These are phyloP conservation scores for Heterobasidion annosum DNA, from an alignment of 1,284 basidiomycete species.

Conservation along the genomic window DNA sequence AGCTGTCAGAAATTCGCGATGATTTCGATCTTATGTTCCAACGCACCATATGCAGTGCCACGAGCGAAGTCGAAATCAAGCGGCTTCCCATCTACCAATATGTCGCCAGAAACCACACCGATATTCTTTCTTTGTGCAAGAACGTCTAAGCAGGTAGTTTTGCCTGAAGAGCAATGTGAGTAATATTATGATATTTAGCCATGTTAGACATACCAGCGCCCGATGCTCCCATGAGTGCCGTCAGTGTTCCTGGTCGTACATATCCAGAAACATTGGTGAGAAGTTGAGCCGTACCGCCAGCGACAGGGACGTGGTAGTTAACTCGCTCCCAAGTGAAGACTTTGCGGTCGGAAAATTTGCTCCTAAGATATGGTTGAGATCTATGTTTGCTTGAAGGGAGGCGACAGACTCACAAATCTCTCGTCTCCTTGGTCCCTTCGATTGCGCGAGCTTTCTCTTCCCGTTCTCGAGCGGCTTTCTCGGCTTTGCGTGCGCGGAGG, in stretches of 20 bases:
- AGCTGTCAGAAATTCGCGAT: neutral
- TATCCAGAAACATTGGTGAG: slow-evolving; percentile 83
- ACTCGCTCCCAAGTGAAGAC: slow-evolving; percentile 65
- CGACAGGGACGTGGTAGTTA: slow-evolving; percentile 69
- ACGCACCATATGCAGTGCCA: slow-evolving; percentile 55
- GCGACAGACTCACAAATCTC: slow-evolving; percentile 4
- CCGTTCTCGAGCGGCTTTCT: slow-evolving; percentile 21
- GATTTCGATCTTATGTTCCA: neutral
- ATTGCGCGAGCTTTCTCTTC: slow-evolving; percentile 11
- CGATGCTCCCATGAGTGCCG: slow-evolving; percentile 75
- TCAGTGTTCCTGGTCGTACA: slow-evolving; percentile 82
- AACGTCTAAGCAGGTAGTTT: slow-evolving; percentile 83
- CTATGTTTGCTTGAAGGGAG: neutral
- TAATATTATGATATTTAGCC: neutral
- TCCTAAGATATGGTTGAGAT: neutral
- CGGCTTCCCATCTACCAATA: slow-evolving; percentile 73
- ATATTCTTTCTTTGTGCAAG: slow-evolving; percentile 85
- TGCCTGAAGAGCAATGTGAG: slow-evolving; percentile 18
- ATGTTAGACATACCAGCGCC: slow-evolving; percentile 42
- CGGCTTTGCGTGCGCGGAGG: slow-evolving; percentile 44
- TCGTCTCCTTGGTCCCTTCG: slow-evolving; percentile 8
- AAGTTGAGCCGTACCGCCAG: slow-evolving; percentile 61
- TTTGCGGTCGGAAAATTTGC: slow-evolving; percentile 26
- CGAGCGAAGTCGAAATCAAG: slow-evolving; percentile 73
- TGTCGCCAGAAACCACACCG: slow-evolving; percentile 75